Evolutionary conservation across 1,284 basidiomycete species (phyloP).

Genomic region (Ustilago shanxiensis): DNA sequence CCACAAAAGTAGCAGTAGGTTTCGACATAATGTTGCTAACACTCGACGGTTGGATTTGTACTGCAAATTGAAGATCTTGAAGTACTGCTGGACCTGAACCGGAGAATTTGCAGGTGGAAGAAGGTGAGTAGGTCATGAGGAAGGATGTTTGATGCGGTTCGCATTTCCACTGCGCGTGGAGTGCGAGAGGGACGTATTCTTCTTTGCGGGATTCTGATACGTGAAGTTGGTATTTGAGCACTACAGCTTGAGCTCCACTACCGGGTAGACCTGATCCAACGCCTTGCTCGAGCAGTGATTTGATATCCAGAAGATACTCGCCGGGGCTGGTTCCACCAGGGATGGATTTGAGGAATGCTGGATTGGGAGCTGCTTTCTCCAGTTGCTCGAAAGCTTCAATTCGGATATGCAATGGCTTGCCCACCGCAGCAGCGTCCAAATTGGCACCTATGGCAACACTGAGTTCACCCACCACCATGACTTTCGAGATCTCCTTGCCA

Average conservation of each 20-base stretch:
- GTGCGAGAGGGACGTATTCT: constrained; percentile 70
- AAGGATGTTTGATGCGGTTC: constrained; percentile 73
- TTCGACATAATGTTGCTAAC: constrained; percentile 73
- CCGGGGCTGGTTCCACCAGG: constrained; percentile 68
- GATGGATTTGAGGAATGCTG: constrained; percentile 72
- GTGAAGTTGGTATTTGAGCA: constrained; percentile 74
- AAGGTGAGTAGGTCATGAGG: constrained; percentile 72
- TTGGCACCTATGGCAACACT: constrained; percentile 47
- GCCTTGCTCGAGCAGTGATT: constrained; percentile 64
- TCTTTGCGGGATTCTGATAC: constrained; percentile 68
- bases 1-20: constrained; percentile 71
- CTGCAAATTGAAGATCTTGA: constrained; percentile 70
- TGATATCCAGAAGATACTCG: constrained; percentile 73
- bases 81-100: constrained; percentile 7
- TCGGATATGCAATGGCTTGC: constrained; percentile 69
- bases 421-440: constrained; percentile 7
- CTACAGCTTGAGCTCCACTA: constrained; percentile 62
- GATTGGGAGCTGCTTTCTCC: constrained; percentile 74
- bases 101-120: constrained; percentile 41
- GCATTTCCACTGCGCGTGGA: constrained; percentile 73
- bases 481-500: constrained; percentile 69
- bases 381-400: constrained; percentile 72
- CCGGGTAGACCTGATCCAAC: constrained; percentile 23
- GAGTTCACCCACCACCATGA: constrained; percentile 74
- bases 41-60: constrained; percentile 69